Conservation (phyloP, 768 basidiomycete species). For the Chalciporus chontae region DNA sequence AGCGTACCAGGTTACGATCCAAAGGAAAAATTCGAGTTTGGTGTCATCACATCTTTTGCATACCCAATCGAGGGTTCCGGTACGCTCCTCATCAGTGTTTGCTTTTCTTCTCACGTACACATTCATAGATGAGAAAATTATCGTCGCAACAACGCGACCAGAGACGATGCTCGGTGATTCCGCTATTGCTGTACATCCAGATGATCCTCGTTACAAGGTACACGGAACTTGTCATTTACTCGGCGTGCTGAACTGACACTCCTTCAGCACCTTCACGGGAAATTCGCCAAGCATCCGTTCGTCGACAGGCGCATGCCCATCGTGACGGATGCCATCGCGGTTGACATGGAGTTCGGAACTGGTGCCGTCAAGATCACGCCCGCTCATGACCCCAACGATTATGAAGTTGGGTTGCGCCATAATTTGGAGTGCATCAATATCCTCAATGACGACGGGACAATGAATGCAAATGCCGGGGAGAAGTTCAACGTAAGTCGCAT, state of each 20-base stretch:
- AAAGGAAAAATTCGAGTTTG: constrained; percentile 97
- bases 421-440: constrained; percentile 91
- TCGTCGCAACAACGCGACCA: constrained; percentile 95
- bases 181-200: constrained; percentile 93
- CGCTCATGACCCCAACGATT: constrained; percentile 96
- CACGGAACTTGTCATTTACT: neutral
- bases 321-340: constrained; percentile 73
- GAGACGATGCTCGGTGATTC: constrained; percentile 99
- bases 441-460: constrained; percentile 93
- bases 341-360: constrained; percentile 95
- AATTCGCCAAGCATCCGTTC: constrained; percentile 89
- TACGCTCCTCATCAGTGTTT: constrained; percentile 25
- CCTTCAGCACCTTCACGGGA: constrained; percentile 83
- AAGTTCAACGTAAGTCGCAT: constrained; percentile 55
- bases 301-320: constrained; percentile 83
- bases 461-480: constrained; percentile 85
- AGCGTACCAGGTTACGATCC: constrained; percentile 90
- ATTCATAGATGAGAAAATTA: constrained; percentile 73
- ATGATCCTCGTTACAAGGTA: constrained; percentile 85
- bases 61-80: constrained; percentile 87
- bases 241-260: neutral
- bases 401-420: constrained; percentile 87
- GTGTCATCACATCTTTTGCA: constrained; percentile 93
- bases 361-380: constrained; percentile 99
- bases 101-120: neutral